phyloP scores from a whole-genome alignment of 805 yeast species.

The Ogataea degrootiae region DNA sequence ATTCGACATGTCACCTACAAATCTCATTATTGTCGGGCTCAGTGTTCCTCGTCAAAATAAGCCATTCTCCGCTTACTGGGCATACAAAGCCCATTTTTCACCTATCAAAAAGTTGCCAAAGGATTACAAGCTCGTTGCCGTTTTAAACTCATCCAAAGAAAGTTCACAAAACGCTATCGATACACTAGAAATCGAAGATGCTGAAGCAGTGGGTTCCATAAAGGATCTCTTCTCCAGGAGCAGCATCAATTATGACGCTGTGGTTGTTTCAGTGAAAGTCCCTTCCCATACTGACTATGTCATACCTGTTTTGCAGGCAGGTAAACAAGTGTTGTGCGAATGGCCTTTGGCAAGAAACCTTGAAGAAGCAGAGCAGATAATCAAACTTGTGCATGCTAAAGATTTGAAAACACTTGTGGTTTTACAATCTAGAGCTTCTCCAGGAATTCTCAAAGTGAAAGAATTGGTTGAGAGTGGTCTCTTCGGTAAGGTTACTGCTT shows the following conservation, averaged over 20 bases:
- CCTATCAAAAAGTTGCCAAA: neutral
- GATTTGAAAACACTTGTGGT: neutral
- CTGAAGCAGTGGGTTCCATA: neutral
- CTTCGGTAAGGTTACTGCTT: neutral
- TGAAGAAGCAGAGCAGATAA: slow-evolving; percentile 1
- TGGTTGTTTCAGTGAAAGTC: slow-evolving; percentile 3
- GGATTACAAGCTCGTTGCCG: neutral
- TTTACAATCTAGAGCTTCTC: neutral
- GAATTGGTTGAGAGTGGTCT: neutral
- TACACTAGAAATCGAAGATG: neutral
- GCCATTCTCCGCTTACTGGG: neutral
- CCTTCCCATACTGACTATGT: slow-evolving; percentile 2
- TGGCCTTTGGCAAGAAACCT: slow-evolving; percentile 5
- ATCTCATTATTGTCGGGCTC: neutral
- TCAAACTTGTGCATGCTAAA: neutral
- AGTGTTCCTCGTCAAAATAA: neutral
- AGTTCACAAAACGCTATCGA: neutral
- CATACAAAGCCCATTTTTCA: neutral
- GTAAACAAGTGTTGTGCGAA: slow-evolving; percentile 1
- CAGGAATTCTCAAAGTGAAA: neutral
- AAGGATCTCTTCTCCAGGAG: neutral
- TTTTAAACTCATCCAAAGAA: slow-evolving; percentile 2
- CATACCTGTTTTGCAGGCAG: neutral
- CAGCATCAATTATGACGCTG: neutral
- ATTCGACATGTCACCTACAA: neutral